Percentiles rank a stretch among this genome's conserved stretches.
Conservation (phyloP, 441 rosid genomes). For the Arabidopsis hybrid region DNA sequence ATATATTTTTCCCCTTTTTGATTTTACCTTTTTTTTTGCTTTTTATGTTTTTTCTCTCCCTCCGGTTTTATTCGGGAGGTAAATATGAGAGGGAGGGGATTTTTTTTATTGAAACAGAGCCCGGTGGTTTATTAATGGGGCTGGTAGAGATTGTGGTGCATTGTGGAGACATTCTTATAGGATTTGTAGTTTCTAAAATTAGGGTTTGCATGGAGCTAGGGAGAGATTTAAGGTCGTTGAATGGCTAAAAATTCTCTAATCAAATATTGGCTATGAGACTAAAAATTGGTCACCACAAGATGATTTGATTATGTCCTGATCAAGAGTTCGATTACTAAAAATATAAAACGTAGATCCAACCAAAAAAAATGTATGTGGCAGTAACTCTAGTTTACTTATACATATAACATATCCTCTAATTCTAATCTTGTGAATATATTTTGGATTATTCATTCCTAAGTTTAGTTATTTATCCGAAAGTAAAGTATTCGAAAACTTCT, state of each 20-base stretch:
- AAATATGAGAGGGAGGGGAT: conserved; percentile 39
- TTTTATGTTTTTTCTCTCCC: conserved; percentile 32
- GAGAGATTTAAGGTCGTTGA: conserved; percentile 34
- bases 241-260: conserved; percentile 34
- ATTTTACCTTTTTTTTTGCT: background rate
- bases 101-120: conserved; percentile 32
- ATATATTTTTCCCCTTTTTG: background rate
- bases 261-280: background rate
- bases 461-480: conserved; percentile 15
- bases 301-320: conserved; percentile 28
- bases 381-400: background rate
- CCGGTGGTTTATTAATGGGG: conserved; percentile 30
- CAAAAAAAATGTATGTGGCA: background rate
- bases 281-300: conserved; percentile 27
- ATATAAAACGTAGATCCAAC: background rate
- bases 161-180: conserved; percentile 38
- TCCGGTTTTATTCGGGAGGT: conserved; percentile 44
- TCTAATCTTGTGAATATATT: background rate
- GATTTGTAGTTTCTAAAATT: conserved; percentile 39
- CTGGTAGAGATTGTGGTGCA: conserved; percentile 26
- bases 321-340: conserved; percentile 34
- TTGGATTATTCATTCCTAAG: background rate
- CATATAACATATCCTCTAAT: background rate
- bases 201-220: conserved; percentile 27
- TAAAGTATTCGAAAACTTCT: background rate